Evolutionary conservation across 2,329 filamentous ascomycete species (phyloP), one percentile per base, ranked within the genome.

Genomic region (Talaromyces sp.): DNA sequence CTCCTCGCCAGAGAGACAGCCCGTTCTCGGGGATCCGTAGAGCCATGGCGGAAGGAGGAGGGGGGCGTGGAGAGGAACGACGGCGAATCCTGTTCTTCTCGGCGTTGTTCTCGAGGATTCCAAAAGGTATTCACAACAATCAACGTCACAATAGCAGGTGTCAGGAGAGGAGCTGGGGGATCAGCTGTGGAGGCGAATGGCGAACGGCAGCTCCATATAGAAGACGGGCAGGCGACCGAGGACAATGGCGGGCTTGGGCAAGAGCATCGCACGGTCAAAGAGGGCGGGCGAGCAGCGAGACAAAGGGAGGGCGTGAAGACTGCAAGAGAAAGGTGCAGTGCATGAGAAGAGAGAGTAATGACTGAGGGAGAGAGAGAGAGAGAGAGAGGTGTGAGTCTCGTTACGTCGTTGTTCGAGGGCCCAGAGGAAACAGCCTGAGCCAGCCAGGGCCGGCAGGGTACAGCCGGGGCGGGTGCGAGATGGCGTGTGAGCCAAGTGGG

Each of bases 11-110:
- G 60, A 79, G 76, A 70, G 71, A 70, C 65, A 79, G 65, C 61
- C 77, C 77, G 59, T 67, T 65, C 54, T 73, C 68, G 48, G 76
- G 76, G 48, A 79, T 66, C 43, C 69, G 61, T 43, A 79, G 65
- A 59, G 68, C 62, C 74, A 77, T 78, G 65, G 54, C 32, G 58
- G 35, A 31, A 14, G 32, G 32, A 35, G 32, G 32, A 35, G 32
- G 32, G 32, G 11, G 11, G 54, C 59, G 60, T 56, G 56, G 52
- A 12, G 56, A 51, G 46, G 62, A 35, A 27, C n/a, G 43, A 32
- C 3, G 38, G 48, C 5, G 29, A 46, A 29, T 35, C 41, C 21
- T 35, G 17, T 24, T 17, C 26, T 41, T 55, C 21, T 12, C 32
- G 6, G 26, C 4, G 29, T 6, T 10, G 21, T 50, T 12, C 26